Percentiles rank a stretch among this genome's conserved stretches.
phyloP scores from a whole-genome alignment of 192 early-diverging fungal species.

The Powellomyces hirtus region DNA sequence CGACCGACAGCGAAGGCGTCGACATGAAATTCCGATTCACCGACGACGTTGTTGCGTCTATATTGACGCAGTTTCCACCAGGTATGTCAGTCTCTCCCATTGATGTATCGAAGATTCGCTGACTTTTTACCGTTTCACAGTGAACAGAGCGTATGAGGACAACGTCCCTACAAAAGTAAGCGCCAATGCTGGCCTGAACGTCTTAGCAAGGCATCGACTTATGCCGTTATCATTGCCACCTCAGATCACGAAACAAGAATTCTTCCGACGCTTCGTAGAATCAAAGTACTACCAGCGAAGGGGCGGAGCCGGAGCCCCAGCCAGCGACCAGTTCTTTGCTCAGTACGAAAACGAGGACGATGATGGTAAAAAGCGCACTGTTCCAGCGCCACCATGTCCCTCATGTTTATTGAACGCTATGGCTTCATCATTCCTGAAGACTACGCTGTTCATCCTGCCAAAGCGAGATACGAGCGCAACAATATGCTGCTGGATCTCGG shows the following conservation, averaged over 20 bases:
- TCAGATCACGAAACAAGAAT: slow-evolving; percentile 67
- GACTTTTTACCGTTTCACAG: too few relatives aligned
- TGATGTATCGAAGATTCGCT: too few relatives aligned
- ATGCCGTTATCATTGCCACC: too few relatives aligned
- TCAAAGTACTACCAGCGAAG: slow-evolving; percentile 87
- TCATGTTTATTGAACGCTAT: too few relatives aligned
- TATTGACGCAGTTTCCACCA: slow-evolving; percentile 87
- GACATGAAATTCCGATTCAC: slow-evolving; percentile 84
- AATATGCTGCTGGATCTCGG: slow-evolving; percentile 76
- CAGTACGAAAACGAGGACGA: slow-evolving; percentile 77
- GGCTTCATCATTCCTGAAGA: neutral
- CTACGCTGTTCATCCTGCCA: slow-evolving; percentile 34
- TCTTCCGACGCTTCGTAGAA: slow-evolving; percentile 84
- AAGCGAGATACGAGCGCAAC: slow-evolving; percentile 54
- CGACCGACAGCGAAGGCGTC: slow-evolving; percentile 64
- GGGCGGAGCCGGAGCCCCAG: slow-evolving; percentile 33
- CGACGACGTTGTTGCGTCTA: slow-evolving; percentile 83
- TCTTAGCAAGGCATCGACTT: too few relatives aligned
- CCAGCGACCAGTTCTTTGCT: slow-evolving; percentile 76
- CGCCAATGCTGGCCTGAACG: too few relatives aligned
- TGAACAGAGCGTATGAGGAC: too few relatives aligned
- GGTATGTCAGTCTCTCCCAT: too few relatives aligned
- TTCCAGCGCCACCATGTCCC: neutral
- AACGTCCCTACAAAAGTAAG: too few relatives aligned
- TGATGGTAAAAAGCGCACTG: slow-evolving; percentile 32